Evolutionary conservation across 345 rosid species (phyloP).

Genomic region (Toxicodendron radicans): DNA sequence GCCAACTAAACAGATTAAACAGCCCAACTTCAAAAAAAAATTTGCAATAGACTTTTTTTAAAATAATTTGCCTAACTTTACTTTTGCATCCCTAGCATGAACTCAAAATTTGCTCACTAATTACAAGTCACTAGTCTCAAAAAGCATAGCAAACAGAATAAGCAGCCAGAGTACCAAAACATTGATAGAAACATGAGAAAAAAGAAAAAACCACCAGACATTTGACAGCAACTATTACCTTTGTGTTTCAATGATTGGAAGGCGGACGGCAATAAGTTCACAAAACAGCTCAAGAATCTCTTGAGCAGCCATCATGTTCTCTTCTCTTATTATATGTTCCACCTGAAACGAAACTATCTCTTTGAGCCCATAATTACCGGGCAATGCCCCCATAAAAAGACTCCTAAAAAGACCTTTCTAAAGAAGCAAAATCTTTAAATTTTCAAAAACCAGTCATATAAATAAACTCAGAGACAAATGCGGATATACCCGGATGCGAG

Average conservation of each 20-base stretch:
- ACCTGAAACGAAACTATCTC: constrained; percentile 46
- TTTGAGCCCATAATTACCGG: background rate
- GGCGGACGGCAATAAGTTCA: constrained; percentile 86
- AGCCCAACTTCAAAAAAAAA: background rate
- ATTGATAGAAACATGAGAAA: background rate
- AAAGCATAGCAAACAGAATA: background rate
- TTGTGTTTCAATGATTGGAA: constrained; percentile 90
- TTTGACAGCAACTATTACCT: constrained; percentile 33
- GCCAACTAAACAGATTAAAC: background rate
- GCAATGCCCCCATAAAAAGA: background rate
- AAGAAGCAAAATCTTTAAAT: background rate
- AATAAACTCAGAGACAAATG: background rate
- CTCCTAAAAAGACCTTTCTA: background rate
- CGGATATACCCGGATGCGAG: constrained; percentile 78
- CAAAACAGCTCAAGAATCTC: constrained; percentile 89
- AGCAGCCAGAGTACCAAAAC: background rate
- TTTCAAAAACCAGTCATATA: background rate
- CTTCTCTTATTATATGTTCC: constrained; percentile 93
- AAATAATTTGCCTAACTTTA: background rate
- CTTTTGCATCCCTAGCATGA: background rate
- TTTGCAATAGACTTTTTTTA: background rate
- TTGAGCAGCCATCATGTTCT: constrained; percentile 99
- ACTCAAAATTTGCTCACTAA: background rate
- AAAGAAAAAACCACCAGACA: constrained; percentile 2
- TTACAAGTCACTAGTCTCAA: background rate